Evolutionary conservation across 495 filamentous ascomycete species (phyloP).

Genomic region (Penicillium nucicola): DNA sequence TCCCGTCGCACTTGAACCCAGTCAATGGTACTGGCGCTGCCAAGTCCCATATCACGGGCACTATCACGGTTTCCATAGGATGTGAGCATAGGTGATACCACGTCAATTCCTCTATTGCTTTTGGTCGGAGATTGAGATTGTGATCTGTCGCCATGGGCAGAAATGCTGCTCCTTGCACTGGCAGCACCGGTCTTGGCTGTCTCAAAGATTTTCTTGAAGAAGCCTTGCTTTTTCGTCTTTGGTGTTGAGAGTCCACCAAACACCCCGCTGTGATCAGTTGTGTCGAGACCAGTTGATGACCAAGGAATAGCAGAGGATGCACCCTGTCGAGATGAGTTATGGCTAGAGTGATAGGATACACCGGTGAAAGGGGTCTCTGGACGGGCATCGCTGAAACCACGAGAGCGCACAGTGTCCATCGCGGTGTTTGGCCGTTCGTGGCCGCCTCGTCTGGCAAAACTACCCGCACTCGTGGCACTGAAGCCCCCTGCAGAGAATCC

Average conservation of each 20-base stretch:
- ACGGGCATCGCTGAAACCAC: constrained; percentile 50
- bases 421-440: constrained; percentile 50
- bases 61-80: constrained; percentile 40
- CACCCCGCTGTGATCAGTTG: constrained; percentile 48
- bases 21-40: constrained; percentile 59
- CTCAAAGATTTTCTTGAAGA: constrained; percentile 95
- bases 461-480: constrained; percentile 93
- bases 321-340: constrained; percentile 60
- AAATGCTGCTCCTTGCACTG: constrained; percentile 81
- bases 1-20: constrained; percentile 97
- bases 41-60: constrained; percentile 65
- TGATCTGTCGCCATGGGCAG: constrained; percentile 53
- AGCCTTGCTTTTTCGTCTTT: constrained; percentile 87
- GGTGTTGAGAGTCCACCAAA: constrained; percentile 83
- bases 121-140: constrained; percentile 49
- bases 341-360: constrained; percentile 79
- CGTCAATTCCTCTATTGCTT: constrained; percentile 32
- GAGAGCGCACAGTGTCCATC: constrained; percentile 41
- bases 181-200: constrained; percentile 92
- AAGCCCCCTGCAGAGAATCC: constrained; percentile 85
- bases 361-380: constrained; percentile 73
- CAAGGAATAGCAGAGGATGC: constrained; percentile 48
- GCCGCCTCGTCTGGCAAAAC: constrained; percentile 67
- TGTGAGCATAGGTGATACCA: constrained; percentile 33
- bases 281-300: constrained; percentile 29